A percentile compares a stretch with the other conserved stretches of the same genome.
These are phyloP conservation scores for Suillus occidentalis DNA, from an alignment of 768 basidiomycete genomes.

Conservation along the genomic window DNA sequence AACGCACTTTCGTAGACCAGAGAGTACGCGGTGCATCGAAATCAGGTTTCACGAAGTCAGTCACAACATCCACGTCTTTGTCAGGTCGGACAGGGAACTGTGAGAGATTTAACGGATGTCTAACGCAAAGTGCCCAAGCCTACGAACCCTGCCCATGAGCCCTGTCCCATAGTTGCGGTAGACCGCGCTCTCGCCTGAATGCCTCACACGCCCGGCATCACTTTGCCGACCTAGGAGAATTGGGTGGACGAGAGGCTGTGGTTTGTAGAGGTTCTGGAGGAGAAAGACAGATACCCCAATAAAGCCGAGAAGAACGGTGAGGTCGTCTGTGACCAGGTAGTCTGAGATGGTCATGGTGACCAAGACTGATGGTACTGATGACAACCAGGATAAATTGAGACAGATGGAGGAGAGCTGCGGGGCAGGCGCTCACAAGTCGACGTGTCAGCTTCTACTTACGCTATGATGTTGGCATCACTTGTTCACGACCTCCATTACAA, in stretches of 20 bases:
- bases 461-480: not conserved
- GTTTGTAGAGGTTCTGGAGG: constrained; percentile 75
- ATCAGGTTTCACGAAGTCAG: constrained; percentile 68
- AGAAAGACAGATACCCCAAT: constrained; percentile 76
- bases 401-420: not conserved
- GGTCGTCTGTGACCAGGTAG: constrained; percentile 73
- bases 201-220: constrained; percentile 80
- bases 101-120: not conserved
- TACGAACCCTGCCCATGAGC: constrained; percentile 72
- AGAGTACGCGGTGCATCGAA: constrained; percentile 67
- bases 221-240: constrained; percentile 90
- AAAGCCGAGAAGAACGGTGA: constrained; percentile 74
- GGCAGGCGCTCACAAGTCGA: not conserved
- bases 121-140: constrained; percentile 5
- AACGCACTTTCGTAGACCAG: constrained; percentile 72
- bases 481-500: not conserved
- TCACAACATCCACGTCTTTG: constrained; percentile 67
- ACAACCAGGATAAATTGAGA: not conserved
- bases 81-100: constrained; percentile 75
- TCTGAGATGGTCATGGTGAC: constrained; percentile 47
- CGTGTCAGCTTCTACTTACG: not conserved
- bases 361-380: constrained; percentile 1
- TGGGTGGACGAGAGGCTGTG: constrained; percentile 88
- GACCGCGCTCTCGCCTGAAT: constrained; percentile 79
- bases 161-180: constrained; percentile 92